phyloP scores from a whole-genome alignment of 306 rosid genomes.

The Dalbergia oliveri region DNA sequence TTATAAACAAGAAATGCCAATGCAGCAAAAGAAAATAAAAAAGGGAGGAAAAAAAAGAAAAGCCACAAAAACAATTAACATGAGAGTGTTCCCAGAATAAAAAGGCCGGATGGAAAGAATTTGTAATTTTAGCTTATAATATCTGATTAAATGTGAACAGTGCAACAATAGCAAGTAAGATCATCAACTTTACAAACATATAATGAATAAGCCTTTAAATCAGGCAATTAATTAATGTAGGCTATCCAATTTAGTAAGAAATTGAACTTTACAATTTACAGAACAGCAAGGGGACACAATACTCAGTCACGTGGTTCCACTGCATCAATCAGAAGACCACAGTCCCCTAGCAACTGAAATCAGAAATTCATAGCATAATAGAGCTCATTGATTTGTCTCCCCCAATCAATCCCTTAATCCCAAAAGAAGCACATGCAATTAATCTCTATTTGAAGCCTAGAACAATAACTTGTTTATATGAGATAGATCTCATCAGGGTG shows the following conservation, averaged over 20 bases:
- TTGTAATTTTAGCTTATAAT: conserved; percentile 17
- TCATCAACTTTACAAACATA: background rate
- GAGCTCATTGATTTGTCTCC: background rate
- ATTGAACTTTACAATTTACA: background rate
- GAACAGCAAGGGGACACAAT: background rate
- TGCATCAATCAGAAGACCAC: conserved; percentile 21
- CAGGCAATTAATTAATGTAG: background rate
- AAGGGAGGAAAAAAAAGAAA: conserved; percentile 7
- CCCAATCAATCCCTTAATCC: background rate
- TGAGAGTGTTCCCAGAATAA: conserved; percentile 7
- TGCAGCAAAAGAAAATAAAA: background rate
- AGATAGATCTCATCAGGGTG: conserved; percentile 19
- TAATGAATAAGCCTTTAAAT: background rate
- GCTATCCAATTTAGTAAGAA: background rate
- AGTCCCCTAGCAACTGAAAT: conserved; percentile 14
- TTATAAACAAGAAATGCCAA: background rate
- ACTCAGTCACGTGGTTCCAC: conserved; percentile 8
- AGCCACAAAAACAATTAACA: conserved; percentile 19
- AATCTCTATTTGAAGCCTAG: background rate
- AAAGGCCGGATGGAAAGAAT: conserved; percentile 28
- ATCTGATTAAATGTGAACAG: background rate
- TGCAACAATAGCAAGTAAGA: background rate
- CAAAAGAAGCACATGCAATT: background rate
- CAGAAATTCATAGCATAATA: conserved; percentile 1
- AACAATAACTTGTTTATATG: background rate